Evolutionary conservation across 371 early-diverging fungal species (phyloP), one percentile per base, ranked within the genome.

Genomic region (Rhizomucor miehei): DNA sequence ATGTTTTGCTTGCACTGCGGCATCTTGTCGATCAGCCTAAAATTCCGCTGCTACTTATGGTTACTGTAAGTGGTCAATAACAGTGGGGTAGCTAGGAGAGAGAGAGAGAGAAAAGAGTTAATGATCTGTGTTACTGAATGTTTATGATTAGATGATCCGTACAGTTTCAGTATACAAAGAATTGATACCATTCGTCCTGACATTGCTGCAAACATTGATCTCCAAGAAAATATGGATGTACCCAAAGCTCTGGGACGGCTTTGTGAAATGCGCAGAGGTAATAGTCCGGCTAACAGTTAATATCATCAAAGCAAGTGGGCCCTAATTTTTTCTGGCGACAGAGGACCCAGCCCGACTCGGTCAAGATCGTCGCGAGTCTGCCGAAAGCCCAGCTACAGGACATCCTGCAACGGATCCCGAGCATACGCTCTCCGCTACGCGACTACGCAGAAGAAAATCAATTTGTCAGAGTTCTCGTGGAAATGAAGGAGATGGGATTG

Each of bases 221-320:
- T 58, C 59, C 12, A 87, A 84, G 57, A 73, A 85, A 41, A 75
- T 91, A 17, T 91, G 92, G 92, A 76, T 69, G 3, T 67, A 79
- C 37, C 74, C 78, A 2, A 82, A 79, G 39, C 71, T 91, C 1
- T 90, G 92, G 91, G 84, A 86, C 56, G 92, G 92, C 16, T 91
- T 91, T 66, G 75, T 89, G n/a, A 73, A 80, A 14, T 89, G 87
- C 58, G 79, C 77, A 45, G 75, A 71, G 63, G 66, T 62, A 66
- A 38, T 34, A 29, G 29, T 29, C 29, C 29, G 38, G 1, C 11
- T 3, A 48, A 12, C 13, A 19, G 20, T 44, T 43, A 3, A 13
- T 21, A 29, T 16, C 12, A 19, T 6, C 21, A 20, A 29, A 24
- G 37, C 35, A 16, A 44, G 37, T 14, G 39, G 40, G 17, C 35